These are phyloP conservation scores for Fusarium papillatum DNA, from an alignment of 2,329 filamentous ascomycete genomes.

Conservation along the genomic window DNA sequence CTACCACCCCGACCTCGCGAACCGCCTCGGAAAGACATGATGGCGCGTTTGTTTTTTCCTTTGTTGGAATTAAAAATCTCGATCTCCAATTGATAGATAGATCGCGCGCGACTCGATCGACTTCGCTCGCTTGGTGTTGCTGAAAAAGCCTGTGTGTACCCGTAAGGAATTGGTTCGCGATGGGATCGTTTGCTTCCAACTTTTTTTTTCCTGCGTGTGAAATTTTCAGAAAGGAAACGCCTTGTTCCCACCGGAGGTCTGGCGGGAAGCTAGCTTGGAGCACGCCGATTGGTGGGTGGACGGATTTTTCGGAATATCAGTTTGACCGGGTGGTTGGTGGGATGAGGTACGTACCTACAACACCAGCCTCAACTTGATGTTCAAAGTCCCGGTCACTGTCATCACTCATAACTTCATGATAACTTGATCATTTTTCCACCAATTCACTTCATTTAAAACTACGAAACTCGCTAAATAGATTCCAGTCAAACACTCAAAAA, in stretches of 20 bases:
- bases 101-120: conserved; percentile 13
- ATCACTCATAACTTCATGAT: neutral
- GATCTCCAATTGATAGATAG: conserved; percentile 24
- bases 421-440: neutral
- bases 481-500: neutral
- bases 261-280: conserved; percentile 37
- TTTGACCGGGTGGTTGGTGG: conserved; percentile 16
- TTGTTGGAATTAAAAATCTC: neutral
- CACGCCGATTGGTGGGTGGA: conserved; percentile 33
- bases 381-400: neutral
- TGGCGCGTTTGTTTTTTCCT: conserved; percentile 7
- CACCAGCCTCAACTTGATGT: neutral
- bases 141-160: no score
- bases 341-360: neutral
- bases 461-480: conserved; percentile 2
- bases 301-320: conserved; percentile 36
- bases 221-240: conserved; percentile 43
- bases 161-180: no score
- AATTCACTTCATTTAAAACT: neutral
- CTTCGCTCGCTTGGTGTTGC: conserved; percentile 16
- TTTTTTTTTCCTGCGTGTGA: conserved; percentile 45
- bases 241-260: conserved; percentile 30
- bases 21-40: conserved; percentile 57
- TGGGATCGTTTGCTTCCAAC: conserved; percentile 35
- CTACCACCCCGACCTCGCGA: conserved; percentile 51